Base-by-base conservation (phyloP, 1,284 basidiomycete genomes). In the Taiwanofungus camphoratus region DNA sequence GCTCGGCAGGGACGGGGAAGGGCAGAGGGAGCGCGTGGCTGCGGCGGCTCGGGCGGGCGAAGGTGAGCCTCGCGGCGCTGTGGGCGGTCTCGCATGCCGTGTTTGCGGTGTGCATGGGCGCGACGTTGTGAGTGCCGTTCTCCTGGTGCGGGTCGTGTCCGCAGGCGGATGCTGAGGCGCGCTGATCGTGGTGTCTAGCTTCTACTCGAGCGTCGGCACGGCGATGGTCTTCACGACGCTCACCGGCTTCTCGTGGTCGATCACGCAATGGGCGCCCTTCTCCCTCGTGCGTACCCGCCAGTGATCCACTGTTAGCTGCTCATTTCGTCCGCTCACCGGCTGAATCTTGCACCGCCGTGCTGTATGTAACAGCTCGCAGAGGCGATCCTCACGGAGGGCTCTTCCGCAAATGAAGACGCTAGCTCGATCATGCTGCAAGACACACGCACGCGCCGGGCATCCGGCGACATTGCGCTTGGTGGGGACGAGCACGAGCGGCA, bases 231-330 rank as follows among this genome's bases (percentile, higher is more conserved):
- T 91, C 36, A 73, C 90, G 29, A 74, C 79, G 7, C 49, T 83
- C 11, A 76, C 78, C 3, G 88, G 88, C 0, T 79, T 90, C 51
- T 79, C 84, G 8, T 90, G 83, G 83, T 85, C 86, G 2, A 73
- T 91, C 42, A 77, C 81, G 0, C 79, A 81, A 61, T 91, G 88
- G 89, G 86, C 76, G 7, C 86, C 86, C 3, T 88, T 86, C 60
- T 76, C 85, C 1, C 61, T 89, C 57, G 85, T 87, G 52, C 46
- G 78, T 67, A 4, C 20, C 21, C n/a, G n/a, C n/a, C n/a, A n/a
- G n/a, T n/a, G n/a, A n/a, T n/a, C n/a, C n/a, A n/a, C n/a, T n/a
- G n/a, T n/a, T n/a, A n/a, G n/a, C n/a, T n/a, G n/a, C n/a, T n/a
- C n/a, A n/a, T n/a, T n/a, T n/a, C n/a, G n/a, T n/a, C n/a, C n/a